Base-by-base conservation (phyloP, 1,284 basidiomycete species). In the Boletus sp. region DNA sequence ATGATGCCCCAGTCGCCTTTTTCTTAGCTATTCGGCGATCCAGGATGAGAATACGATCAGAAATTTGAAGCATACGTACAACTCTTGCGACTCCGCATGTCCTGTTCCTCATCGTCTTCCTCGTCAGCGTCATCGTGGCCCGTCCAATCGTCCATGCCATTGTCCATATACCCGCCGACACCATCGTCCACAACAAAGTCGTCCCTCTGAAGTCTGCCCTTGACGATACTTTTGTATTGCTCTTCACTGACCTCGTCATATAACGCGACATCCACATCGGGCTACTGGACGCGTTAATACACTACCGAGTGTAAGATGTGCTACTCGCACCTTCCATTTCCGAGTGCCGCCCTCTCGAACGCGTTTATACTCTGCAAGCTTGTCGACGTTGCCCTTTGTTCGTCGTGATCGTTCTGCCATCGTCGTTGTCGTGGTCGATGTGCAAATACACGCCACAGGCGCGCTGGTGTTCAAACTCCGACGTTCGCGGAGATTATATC, bases 121-220 rank as follows among this genome's bases (percentile, higher is more conserved):
- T 77, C 71, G 30, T 74, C 73, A 2, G 74, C 71, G 38, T 74
- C 72, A 22, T 72, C 69, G 13, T 72, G 75, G 34, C 77, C 78
- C 19, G 75, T 78, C 85, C 91, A 97, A 60, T 95, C 94, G 56
- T 98, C 94, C 78, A 91, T 84, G 5, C 96, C 96, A 60, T 96
- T 91, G 69, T 99, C 96, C 61, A 90, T 85, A 64, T 99, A 99
- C 10, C 92, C 96, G 17, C 77, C 81, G 0, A 88, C 80, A 44
- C 94, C 94, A 71, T 99, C 96, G 61, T 99, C 94, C 39, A 90
- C 84, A 22, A 96, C 91, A 56, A 99, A 99, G 69, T 99, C 95
- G 60, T 97, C 93, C 57, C 79, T 75, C 56, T 90, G 87, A n/a
- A 96, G 75, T 16, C 96, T 78, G 2, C 84, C 84, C 46, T 82